Percentiles rank a stretch among this genome's conserved stretches.
phyloP scores from a whole-genome alignment of 148 eudicot species.

The Rhododendron mucronatum region DNA sequence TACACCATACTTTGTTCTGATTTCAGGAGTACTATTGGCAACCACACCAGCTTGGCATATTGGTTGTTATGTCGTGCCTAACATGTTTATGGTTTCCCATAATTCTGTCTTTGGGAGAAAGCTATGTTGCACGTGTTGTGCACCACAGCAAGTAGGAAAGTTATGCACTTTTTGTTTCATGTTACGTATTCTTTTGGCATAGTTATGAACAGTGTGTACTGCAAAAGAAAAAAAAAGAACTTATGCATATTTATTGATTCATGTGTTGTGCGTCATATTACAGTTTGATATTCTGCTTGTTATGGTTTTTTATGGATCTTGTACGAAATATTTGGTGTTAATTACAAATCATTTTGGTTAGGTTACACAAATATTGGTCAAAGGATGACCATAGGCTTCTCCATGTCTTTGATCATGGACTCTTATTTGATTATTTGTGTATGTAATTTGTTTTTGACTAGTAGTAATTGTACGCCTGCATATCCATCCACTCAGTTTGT shows the following conservation, averaged over 20 bases:
- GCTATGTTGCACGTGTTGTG: not conserved
- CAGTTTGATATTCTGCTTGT: not conserved
- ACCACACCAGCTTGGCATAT: not conserved
- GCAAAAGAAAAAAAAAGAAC: too few species aligned
- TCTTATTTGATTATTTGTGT: not conserved
- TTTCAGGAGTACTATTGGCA: not conserved
- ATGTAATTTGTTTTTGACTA: not conserved
- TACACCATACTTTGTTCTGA: not conserved
- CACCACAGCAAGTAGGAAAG: not conserved
- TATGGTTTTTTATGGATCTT: too few species aligned
- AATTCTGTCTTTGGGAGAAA: not conserved
- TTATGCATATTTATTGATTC: not conserved
- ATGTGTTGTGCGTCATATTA: not conserved
- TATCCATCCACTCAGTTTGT: not conserved
- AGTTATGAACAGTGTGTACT: not conserved
- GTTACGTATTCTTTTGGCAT: not conserved
- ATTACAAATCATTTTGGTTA: not conserved
- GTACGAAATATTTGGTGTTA: not conserved
- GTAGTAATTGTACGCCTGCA: not conserved
- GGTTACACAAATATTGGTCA: not conserved
- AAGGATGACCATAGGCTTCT: not conserved
- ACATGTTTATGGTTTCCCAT: not conserved
- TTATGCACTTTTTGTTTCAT: too few species aligned
- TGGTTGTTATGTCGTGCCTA: not conserved
- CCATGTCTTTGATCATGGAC: not conserved